A percentile compares a stretch with the other conserved stretches of the same genome.
These are phyloP conservation scores for Aspergillus avenaceus DNA, from an alignment of 495 filamentous ascomycete species.

Conservation along the genomic window DNA sequence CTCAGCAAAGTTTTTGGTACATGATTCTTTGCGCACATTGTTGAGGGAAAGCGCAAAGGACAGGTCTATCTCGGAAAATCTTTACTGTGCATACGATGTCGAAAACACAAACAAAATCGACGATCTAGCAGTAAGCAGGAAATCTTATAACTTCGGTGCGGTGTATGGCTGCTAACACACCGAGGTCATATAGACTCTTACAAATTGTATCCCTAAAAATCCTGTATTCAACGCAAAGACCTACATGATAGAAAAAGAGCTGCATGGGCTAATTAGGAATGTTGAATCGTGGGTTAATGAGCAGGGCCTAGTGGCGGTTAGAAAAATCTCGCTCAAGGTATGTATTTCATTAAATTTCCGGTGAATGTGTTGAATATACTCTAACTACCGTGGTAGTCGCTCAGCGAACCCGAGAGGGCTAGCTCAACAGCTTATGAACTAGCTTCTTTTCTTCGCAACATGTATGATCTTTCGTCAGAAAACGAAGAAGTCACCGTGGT, in stretches of 20 bases:
- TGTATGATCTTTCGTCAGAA: slow-evolving; percentile 14
- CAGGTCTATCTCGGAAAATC: not conserved
- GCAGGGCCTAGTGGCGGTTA: slow-evolving; percentile 9
- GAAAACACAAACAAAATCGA: slow-evolving; percentile 1
- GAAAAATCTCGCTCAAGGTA: slow-evolving; percentile 29
- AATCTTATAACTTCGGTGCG: too few species aligned
- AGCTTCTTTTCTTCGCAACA: slow-evolving; percentile 16
- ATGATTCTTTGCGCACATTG: slow-evolving; percentile 11
- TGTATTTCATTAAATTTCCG: too few species aligned
- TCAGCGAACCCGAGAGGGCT: slow-evolving; percentile 1
- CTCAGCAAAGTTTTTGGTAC: slow-evolving; percentile 4
- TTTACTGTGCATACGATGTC: slow-evolving; percentile 17
- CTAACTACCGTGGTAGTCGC: slow-evolving; percentile 4
- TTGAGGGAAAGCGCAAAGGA: not conserved
- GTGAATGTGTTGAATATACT: not conserved
- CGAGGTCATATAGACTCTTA: slow-evolving; percentile 10
- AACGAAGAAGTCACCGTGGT: slow-evolving; percentile 21
- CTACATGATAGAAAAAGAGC: slow-evolving; percentile 9
- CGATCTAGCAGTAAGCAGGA: slow-evolving; percentile 14
- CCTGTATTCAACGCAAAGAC: slow-evolving; percentile 13
- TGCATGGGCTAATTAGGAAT: slow-evolving; percentile 17
- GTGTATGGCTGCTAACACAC: not conserved
- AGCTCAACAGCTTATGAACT: slow-evolving; percentile 8
- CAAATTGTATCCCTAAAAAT: slow-evolving; percentile 21
- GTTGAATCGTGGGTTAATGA: slow-evolving; percentile 26